Evolutionary conservation across 2,329 filamentous ascomycete genomes (phyloP).

Genomic region (Hirsutella minnesotensis): DNA sequence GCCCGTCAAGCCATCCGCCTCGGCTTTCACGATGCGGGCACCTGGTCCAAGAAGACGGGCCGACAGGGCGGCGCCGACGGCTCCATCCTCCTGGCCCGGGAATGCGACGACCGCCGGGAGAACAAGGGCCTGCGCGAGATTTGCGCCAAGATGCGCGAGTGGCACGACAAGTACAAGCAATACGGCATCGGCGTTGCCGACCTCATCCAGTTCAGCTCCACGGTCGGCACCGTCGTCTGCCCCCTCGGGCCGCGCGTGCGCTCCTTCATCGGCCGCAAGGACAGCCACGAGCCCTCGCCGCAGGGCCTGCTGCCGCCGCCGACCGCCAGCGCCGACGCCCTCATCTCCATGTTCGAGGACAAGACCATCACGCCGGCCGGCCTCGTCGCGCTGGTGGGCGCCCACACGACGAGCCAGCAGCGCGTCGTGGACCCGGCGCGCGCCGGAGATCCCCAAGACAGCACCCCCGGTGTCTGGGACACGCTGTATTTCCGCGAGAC

Average conservation of each 20-base stretch:
- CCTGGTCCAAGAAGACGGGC: slow-evolving; percentile 17
- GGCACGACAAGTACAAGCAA: slow-evolving; percentile 26
- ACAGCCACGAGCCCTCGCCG: slow-evolving; percentile 25
- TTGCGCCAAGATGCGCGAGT: slow-evolving; percentile 21
- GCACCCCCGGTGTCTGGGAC: slow-evolving; percentile 39
- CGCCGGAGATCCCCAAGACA: slow-evolving; percentile 34
- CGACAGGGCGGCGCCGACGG: slow-evolving; percentile 29
- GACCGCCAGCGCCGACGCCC: slow-evolving; percentile 24
- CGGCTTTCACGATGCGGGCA: slow-evolving; percentile 33
- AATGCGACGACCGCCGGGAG: slow-evolving; percentile 22
- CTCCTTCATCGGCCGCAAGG: slow-evolving; percentile 36
- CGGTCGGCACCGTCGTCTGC: slow-evolving; percentile 32
- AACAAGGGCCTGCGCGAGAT: slow-evolving; percentile 34
- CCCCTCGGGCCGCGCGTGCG: slow-evolving; percentile 31
- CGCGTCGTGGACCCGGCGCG: slow-evolving; percentile 25
- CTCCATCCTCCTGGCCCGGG: slow-evolving; percentile 23
- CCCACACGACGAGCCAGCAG: slow-evolving; percentile 37
- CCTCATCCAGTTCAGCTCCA: slow-evolving; percentile 37
- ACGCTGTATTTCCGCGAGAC: slow-evolving; percentile 32
- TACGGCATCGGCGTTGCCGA: slow-evolving; percentile 35
- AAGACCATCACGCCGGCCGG: slow-evolving; percentile 38
- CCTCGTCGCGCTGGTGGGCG: slow-evolving; percentile 39
- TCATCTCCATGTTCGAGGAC: slow-evolving; percentile 33
- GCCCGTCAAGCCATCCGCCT: slow-evolving; percentile 28
- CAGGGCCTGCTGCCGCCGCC: slow-evolving; percentile 29